Evolutionary conservation across 2,329 filamentous ascomycete genomes (phyloP).

Genomic region (Alternaria tenuissima): DNA sequence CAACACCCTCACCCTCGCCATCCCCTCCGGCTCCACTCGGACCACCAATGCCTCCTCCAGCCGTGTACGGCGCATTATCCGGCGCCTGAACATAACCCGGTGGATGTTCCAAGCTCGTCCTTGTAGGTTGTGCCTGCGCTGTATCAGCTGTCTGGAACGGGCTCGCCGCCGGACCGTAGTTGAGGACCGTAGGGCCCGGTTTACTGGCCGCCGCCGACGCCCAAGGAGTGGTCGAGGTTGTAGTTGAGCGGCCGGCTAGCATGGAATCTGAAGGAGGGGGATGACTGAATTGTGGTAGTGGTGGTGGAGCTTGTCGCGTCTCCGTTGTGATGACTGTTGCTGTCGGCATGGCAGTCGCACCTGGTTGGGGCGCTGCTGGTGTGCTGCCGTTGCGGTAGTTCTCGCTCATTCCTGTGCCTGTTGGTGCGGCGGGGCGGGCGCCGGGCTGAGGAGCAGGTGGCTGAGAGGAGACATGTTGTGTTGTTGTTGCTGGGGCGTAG

Average conservation of each 20-base stretch:
- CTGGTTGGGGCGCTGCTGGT: conserved; percentile 49
- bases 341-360: conserved; percentile 38
- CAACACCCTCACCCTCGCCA: conserved; percentile 32
- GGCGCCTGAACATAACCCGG: conserved; percentile 59
- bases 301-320: conserved; percentile 19
- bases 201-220: conserved; percentile 15
- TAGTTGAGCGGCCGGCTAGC: conserved; percentile 52
- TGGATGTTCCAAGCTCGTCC: conserved; percentile 52
- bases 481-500: conserved; percentile 41
- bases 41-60: conserved; percentile 50
- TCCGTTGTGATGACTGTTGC: conserved; percentile 43
- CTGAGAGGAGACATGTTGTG: conserved; percentile 25
- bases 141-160: conserved; percentile 34
- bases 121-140: conserved; percentile 8
- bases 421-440: conserved; percentile 43
- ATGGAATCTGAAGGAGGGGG: conserved; percentile 50
- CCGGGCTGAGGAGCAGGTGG: conserved; percentile 53
- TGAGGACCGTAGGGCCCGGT: conserved; percentile 50
- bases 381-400: conserved; percentile 17
- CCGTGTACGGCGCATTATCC: conserved; percentile 50
- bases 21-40: conserved; percentile 28
- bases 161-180: conserved; percentile 47
- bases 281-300: conserved; percentile 46
- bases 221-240: conserved; percentile 25
- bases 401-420: conserved; percentile 13